phyloP scores from a whole-genome alignment of 1,284 basidiomycete genomes.

The Malassezia caprae region DNA sequence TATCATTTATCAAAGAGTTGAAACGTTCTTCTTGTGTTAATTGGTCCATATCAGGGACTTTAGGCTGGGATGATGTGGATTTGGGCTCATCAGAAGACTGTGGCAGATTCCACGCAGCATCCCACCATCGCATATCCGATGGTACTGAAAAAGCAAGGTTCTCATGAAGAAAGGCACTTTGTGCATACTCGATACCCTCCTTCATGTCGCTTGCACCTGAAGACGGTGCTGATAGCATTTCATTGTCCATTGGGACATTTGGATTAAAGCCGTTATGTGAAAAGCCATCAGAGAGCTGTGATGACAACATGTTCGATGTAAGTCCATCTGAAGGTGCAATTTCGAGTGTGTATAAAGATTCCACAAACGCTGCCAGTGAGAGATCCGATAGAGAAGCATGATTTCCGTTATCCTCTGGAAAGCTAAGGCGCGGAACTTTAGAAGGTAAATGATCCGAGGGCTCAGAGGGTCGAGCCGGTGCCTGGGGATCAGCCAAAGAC shows the following conservation, averaged over 20 bases:
- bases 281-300: slow-evolving; percentile 1
- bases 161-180: slow-evolving; percentile 28
- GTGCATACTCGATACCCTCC: background rate
- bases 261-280: background rate
- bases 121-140: slow-evolving; percentile 45
- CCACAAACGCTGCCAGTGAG: slow-evolving; percentile 41
- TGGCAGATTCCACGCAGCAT: slow-evolving; percentile 23
- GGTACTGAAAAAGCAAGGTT: slow-evolving; percentile 41
- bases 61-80: background rate
- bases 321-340: slow-evolving; percentile 33
- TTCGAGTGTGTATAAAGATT: slow-evolving; percentile 44
- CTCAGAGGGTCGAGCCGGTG: background rate
- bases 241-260: background rate
- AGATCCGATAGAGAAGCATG: slow-evolving; percentile 20
- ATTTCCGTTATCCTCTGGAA: background rate
- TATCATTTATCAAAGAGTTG: background rate
- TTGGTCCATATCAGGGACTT: background rate
- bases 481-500: background rate
- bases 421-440: background rate
- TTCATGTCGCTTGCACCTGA: background rate
- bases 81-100: background rate
- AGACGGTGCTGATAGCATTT: background rate
- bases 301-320: slow-evolving; percentile 8
- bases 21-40: background rate
- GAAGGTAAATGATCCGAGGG: background rate